Evolutionary conservation across 2,329 filamentous ascomycete genomes (phyloP).

Genomic region (Penicillium sp.): DNA sequence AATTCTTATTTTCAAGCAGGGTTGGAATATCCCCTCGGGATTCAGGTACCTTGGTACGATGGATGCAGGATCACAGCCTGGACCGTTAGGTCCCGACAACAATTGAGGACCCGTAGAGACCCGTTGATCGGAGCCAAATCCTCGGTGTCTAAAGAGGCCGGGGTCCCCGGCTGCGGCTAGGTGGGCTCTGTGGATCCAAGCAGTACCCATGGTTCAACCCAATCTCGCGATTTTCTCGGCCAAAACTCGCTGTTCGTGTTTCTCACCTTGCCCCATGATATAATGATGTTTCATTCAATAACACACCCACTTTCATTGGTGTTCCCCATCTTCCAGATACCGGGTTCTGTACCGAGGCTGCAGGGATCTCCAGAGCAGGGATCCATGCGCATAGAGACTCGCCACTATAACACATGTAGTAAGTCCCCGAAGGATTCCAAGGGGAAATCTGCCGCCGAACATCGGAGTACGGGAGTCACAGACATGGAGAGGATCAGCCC

Average conservation of each 20-base stretch:
- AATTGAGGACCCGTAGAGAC: not conserved
- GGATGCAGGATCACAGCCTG: not conserved
- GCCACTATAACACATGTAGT: not conserved
- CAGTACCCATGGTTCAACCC: conserved; percentile 8
- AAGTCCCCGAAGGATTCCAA: not conserved
- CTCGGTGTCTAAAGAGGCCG: not conserved
- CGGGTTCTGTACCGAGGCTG: not conserved
- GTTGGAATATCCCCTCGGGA: not conserved
- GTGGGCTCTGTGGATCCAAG: conserved; percentile 3
- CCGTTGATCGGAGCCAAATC: not conserved
- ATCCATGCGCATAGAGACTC: not conserved
- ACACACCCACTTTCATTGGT: not conserved
- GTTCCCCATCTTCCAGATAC: not conserved
- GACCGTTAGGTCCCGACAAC: not conserved
- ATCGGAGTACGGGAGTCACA: not conserved
- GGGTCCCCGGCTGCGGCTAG: conserved; percentile 1
- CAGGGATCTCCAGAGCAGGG: not conserved
- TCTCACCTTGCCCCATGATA: not conserved
- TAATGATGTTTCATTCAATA: not conserved
- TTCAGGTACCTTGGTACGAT: not conserved
- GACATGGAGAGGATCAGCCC: not conserved
- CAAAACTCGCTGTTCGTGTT: conserved; percentile 17
- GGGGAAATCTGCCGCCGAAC: not conserved
- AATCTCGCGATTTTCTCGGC: conserved; percentile 22
- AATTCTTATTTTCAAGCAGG: not conserved